phyloP scores from a whole-genome alignment of 225 moss, liverwort and hornwort species.

The Neckera pumila region DNA sequence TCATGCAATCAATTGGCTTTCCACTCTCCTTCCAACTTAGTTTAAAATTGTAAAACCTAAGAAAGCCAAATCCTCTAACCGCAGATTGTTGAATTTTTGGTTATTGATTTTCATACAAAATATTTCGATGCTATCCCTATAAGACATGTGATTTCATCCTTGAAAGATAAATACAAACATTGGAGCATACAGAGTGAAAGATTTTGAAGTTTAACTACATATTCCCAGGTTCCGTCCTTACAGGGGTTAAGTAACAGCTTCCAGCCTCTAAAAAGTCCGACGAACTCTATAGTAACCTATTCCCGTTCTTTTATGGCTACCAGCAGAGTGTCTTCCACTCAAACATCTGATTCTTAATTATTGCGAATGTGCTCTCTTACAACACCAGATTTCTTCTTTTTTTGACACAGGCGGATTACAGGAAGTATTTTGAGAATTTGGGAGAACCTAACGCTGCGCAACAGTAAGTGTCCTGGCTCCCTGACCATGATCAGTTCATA shows the following conservation, averaged over 20 bases:
- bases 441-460: constrained; percentile 62
- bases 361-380: neutral
- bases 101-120: too few relatives aligned
- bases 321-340: neutral
- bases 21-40: neutral
- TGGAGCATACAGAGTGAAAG: neutral
- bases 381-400: neutral
- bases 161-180: neutral
- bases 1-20: neutral
- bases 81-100: neutral
- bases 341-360: neutral
- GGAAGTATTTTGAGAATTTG: constrained; percentile 78
- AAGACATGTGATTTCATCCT: neutral
- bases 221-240: neutral
- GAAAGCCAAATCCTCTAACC: neutral
- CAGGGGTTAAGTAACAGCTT: neutral
- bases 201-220: neutral
- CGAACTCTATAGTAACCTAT: neutral
- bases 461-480: constrained; percentile 36
- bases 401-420: constrained; percentile 71
- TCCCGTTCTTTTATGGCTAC: neutral
- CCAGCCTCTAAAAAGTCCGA: neutral
- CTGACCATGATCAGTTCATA: neutral
- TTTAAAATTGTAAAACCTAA: neutral
- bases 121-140: neutral